A percentile compares a stretch with the other conserved stretches of the same genome.
Conservation (phyloP, 805 yeast species). For the Pichia scutulata region DNA sequence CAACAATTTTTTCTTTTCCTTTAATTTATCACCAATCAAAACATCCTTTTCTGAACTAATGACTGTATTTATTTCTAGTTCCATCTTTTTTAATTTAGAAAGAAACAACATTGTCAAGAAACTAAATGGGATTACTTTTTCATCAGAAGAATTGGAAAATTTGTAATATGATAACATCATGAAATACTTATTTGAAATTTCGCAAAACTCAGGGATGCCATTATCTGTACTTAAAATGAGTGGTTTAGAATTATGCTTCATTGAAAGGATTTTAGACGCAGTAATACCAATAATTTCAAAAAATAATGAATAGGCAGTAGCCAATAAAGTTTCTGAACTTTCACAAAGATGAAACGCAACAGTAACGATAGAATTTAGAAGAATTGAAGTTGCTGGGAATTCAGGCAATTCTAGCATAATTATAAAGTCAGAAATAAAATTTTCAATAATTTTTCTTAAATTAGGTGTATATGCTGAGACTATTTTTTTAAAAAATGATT, state of each 20-base stretch:
- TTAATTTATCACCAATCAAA: neutral
- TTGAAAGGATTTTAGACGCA: constrained; percentile 41
- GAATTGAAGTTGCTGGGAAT: constrained; percentile 51
- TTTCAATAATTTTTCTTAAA: constrained; percentile 37
- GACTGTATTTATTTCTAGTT: neutral
- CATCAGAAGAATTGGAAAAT: neutral
- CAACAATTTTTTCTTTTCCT: neutral
- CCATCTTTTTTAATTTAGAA: neutral
- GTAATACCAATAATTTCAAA: constrained; percentile 57
- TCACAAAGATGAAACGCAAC: constrained; percentile 22
- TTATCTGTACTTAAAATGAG: constrained; percentile 5
- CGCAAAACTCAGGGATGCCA: constrained; percentile 6
- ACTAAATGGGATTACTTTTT: neutral
- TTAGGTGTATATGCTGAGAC: constrained; percentile 26
- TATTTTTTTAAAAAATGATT: constrained; percentile 24
- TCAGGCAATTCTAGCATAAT: constrained; percentile 44
- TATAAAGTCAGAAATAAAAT: constrained; percentile 50
- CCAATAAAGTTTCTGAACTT: constrained; percentile 32
- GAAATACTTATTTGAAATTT: neutral
- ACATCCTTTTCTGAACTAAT: neutral
- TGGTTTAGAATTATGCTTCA: constrained; percentile 18
- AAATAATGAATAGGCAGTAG: constrained; percentile 38
- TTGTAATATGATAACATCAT: neutral
- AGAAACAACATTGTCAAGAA: neutral
- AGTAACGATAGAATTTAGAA: constrained; percentile 29